Conservation (phyloP, 768 basidiomycete species). For the Lepiota venenata region DNA sequence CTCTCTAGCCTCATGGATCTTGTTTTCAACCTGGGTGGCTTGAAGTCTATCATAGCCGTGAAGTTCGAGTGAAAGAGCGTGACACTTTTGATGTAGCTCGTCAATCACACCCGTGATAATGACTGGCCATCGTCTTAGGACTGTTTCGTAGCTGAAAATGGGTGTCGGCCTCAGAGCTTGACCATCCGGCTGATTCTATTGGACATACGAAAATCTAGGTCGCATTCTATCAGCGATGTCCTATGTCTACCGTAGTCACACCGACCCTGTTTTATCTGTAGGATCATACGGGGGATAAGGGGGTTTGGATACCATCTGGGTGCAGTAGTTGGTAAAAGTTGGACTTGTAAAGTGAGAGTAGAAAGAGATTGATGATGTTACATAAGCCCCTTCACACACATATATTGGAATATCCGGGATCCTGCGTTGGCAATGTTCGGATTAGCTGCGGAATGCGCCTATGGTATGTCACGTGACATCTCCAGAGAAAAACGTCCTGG, state of each 20-base stretch:
- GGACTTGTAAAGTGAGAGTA: no score
- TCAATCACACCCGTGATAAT: constrained; percentile 84
- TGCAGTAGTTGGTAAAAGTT: no score
- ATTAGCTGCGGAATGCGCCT: no score
- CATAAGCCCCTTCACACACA: no score
- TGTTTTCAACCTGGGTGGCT: constrained; percentile 29
- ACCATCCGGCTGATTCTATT: background rate
- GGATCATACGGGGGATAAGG: background rate
- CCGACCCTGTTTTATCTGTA: constrained; percentile 27
- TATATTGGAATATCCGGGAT: no score
- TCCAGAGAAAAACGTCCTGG: no score
- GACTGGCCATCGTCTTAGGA: constrained; percentile 76
- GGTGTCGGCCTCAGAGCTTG: background rate
- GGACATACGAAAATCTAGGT: background rate
- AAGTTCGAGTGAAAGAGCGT: constrained; percentile 49
- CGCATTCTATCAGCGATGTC: constrained; percentile 47
- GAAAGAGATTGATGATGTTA: no score
- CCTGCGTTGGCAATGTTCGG: no score
- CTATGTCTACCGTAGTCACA: no score
- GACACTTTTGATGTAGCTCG: constrained; percentile 66
- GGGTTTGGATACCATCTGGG: background rate
- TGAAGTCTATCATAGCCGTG: constrained; percentile 18
- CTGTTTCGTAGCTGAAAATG: constrained; percentile 69
- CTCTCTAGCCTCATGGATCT: constrained; percentile 69
- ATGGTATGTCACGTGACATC: no score